Evolutionary conservation across 495 filamentous ascomycete species (phyloP).

Genomic region (Lindgomyces ingoldianus): DNA sequence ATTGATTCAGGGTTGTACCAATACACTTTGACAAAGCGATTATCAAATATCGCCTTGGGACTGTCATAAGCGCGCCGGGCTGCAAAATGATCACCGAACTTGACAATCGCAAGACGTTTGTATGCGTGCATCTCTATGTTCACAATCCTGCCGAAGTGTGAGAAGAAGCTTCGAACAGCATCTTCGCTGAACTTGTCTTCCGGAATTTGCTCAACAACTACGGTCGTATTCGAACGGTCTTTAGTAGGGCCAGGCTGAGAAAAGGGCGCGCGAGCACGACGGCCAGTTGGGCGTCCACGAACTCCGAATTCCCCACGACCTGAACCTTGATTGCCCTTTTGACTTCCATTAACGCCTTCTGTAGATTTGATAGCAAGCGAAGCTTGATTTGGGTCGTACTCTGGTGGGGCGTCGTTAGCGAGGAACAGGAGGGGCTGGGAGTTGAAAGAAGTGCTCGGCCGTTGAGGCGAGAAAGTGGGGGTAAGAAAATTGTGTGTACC

Average conservation of each 20-base stretch:
- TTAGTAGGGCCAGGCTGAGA: constrained; percentile 72
- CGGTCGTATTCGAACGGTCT: constrained; percentile 72
- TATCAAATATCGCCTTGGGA: constrained; percentile 94
- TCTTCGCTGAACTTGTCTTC: constrained; percentile 79
- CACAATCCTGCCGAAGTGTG: constrained; percentile 74
- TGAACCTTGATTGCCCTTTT: constrained; percentile 47
- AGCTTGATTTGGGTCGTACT: constrained; percentile 83
- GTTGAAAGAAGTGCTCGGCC: too few species aligned
- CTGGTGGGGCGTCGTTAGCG: constrained; percentile 39
- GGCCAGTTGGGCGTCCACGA: constrained; percentile 47
- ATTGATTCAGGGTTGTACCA: constrained; percentile 73
- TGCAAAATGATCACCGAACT: constrained; percentile 68
- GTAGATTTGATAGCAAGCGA: constrained; percentile 42
- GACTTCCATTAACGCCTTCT: constrained; percentile 37
- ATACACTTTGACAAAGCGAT: constrained; percentile 96
- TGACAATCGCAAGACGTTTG: constrained; percentile 78
- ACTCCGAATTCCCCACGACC: constrained; percentile 52
- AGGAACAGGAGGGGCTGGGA: constrained; percentile 15
- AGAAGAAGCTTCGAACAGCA: constrained; percentile 77
- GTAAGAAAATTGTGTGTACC: not conserved
- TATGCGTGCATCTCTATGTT: constrained; percentile 74
- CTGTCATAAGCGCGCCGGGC: constrained; percentile 85
- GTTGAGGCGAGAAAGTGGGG: too few species aligned
- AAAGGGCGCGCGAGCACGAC: constrained; percentile 64
- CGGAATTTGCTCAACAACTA: constrained; percentile 93